Percentiles rank a stretch among this genome's conserved stretches.
These are phyloP conservation scores for Plasmodium inui DNA, from an alignment of 169 alveolate genomes.

Conservation along the genomic window DNA sequence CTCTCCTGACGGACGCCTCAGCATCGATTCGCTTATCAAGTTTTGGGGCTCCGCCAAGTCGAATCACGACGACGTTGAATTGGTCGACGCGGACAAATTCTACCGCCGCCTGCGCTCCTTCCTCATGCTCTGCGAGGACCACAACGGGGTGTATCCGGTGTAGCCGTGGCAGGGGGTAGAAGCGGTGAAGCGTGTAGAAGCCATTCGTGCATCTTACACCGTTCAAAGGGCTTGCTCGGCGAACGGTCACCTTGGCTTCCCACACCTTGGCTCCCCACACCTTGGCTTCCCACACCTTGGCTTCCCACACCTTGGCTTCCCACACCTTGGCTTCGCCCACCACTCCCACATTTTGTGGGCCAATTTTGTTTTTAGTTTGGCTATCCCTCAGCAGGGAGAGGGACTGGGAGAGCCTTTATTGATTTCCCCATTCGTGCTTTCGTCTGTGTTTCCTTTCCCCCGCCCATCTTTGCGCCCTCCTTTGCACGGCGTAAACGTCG, in stretches of 20 bases:
- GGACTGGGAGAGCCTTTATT: neutral
- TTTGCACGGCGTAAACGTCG: too few species aligned
- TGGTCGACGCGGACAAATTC: neutral
- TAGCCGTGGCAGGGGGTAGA: neutral
- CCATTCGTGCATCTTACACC: neutral
- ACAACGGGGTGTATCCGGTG: neutral
- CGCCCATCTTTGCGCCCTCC: too few species aligned
- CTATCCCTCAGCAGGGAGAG: neutral
- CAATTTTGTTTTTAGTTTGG: neutral
- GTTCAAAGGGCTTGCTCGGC: neutral
- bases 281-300: neutral
- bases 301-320: too few species aligned
- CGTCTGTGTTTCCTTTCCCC: too few species aligned
- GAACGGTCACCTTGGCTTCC: too few species aligned
- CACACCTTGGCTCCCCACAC: neutral
- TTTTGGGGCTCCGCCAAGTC: constrained; percentile 44
- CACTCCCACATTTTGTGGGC: neutral
- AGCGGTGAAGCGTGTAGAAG: too few species aligned
- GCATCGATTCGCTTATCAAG: neutral
- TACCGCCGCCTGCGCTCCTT: constrained; percentile 6
- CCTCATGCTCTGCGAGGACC: neutral
- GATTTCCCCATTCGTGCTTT: neutral
- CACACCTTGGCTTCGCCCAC: neutral
- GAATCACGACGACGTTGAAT: constrained; percentile 19
- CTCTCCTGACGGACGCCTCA: neutral